These are phyloP conservation scores for Pichia sp. DNA, from an alignment of 1,139 yeast genomes.

Conservation along the genomic window DNA sequence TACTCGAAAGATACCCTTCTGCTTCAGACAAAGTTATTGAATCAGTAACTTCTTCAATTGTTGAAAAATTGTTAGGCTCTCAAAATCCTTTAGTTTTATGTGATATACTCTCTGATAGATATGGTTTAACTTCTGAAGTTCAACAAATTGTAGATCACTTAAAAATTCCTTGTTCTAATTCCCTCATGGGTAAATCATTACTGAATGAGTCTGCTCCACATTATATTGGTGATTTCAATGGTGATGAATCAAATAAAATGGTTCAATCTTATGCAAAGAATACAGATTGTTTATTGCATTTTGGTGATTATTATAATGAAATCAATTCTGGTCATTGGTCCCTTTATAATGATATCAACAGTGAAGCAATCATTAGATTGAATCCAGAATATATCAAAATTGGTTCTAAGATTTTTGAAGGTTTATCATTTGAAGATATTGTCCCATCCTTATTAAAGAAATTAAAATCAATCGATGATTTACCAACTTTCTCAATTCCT, in stretches of 20 bases:
- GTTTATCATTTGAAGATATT: conserved; percentile 41
- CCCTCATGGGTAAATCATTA: conserved; percentile 47
- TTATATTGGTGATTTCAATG: conserved; percentile 62
- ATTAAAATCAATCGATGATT: conserved; percentile 34
- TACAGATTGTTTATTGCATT: conserved; percentile 43
- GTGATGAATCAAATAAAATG: conserved; percentile 40
- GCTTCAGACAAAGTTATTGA: conserved; percentile 16
- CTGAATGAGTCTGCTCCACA: conserved; percentile 54
- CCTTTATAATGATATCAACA: conserved; percentile 26
- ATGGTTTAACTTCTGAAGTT: conserved; percentile 36
- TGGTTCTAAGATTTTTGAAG: conserved; percentile 32
- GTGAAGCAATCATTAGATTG: conserved; percentile 30
- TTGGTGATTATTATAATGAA: conserved; percentile 50
- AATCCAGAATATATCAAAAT: conserved; percentile 42
- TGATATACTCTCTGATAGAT: conserved; percentile 60
- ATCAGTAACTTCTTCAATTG: conserved; percentile 39
- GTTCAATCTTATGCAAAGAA: conserved; percentile 32
- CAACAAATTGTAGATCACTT: conserved; percentile 40
- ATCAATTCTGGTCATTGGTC: conserved; percentile 45
- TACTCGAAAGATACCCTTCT: conserved; percentile 6
- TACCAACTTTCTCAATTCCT: conserved; percentile 24
- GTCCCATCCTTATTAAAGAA: conserved; percentile 33
- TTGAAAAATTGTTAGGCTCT: conserved; percentile 44
- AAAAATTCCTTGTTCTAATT: conserved; percentile 38
- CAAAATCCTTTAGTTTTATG: conserved; percentile 55